Base-by-base conservation (phyloP, 129 eudicot species). In the Gnaphalium uliginosum region DNA sequence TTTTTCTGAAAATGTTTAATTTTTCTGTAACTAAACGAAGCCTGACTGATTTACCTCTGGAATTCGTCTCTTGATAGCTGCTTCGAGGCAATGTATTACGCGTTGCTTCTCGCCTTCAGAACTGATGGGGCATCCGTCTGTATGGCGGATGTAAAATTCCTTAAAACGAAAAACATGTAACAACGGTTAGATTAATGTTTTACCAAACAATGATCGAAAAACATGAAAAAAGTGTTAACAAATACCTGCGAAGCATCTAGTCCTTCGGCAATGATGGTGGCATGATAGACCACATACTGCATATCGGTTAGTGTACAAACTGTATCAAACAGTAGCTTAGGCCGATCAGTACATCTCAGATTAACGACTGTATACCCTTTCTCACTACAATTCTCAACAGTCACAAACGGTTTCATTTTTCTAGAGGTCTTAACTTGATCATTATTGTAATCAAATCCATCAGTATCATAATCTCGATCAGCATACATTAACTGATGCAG, bases 91-190 rank as follows among this genome's bases (percentile, higher is more conserved):
- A 76, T 79, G 81, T 48, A 92, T 79, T 19, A 92, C 86, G 1
- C 96, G 89, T 33, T 92, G 89, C 76, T 91, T 76, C 79, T 92
- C 98, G 23, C 91, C 98, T 87, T 92, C 98, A 2, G 97, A 92
- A 17, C 85, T 89, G 64, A 89, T 85, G 14, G 98, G 94, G 71
- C 80, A 84, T 69, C 98, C 98, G 43, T 92, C 96, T 25, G 67
- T 81, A 73, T 92, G 98, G 54, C 94, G 86, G 46, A 92, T 89
- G 84, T 78, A 92, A 79, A 85, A 92, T 83, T 92, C 96, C 98
- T 92, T 67, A 29, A 68, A 75, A 57, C 39, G 8, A 39, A 54
- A 17, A 39, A 41, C 76, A 73, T 29, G 0, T 15, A 59, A 59
- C 35, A 33, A 25, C 23, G 1, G 50, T 69, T 35, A 6, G 7